Evolutionary conservation across 768 basidiomycete genomes (phyloP), one percentile per base, ranked within the genome.

Genomic region (Sutorius australiensis): DNA sequence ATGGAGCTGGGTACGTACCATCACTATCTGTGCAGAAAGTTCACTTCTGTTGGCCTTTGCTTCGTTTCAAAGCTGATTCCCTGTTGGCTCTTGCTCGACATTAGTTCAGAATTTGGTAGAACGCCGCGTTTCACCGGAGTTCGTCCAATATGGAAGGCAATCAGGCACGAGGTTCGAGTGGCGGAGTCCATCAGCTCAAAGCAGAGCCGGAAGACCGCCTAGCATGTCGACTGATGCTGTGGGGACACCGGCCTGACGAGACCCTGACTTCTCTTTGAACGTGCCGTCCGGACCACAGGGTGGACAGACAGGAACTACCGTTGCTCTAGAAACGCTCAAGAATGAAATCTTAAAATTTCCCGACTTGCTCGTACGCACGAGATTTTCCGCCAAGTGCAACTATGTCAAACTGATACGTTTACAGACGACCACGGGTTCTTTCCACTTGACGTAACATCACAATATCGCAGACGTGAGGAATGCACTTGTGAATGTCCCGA

Each of bases 401-500:
- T 30, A 51, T 55, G 56, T 56, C 19, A n/a, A 37, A 56, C 51
- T 59, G 65, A 37, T 48, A 36, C 24, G 1, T 48, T 55, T 31
- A 39, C 40, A 11, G 32, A 16, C 36, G 14, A 46, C 36, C 17
- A 46, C 49, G 36, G 5, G 45, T 16, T 36, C 17, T 24, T 9
- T 8, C 32, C 50, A 11, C 27, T 5, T 54, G 39, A 32, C 19
- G 53, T 61, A 43, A 62, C 24, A 39, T 38, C 52, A 31, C 44
- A 46, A 41, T 42, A 32, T 27, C n/a, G 33, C 39, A 19, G 42
- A 51, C 38, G 31, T 41, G 48, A 37, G 45, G 49, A 28, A 11
- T 12, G 34, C 64, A 63, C 24, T 68, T 68, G 65, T 53, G 64
- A 68, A 67, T 33, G 28, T 38, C 9, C 47, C 39, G 40, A 39